Percentiles rank a stretch among this genome's conserved stretches.
phyloP scores from a whole-genome alignment of 148 eudicot genomes.

The Cornus florida region DNA sequence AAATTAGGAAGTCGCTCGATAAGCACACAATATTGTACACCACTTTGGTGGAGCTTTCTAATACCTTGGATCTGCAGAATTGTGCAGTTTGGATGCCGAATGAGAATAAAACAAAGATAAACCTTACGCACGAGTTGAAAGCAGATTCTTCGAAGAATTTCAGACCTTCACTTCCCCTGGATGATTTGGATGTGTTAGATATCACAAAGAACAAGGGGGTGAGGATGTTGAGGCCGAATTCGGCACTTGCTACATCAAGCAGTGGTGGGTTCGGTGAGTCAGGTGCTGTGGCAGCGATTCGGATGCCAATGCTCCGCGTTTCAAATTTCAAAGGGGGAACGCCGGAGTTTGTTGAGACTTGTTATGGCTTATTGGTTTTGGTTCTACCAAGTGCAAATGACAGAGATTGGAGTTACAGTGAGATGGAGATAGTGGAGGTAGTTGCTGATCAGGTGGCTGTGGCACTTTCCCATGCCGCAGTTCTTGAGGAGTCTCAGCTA shows the following conservation, averaged over 20 bases:
- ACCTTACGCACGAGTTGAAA: slow-evolving; percentile 65
- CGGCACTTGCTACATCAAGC: slow-evolving; percentile 63
- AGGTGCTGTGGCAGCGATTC: slow-evolving; percentile 76
- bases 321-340: slow-evolving; percentile 84
- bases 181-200: slow-evolving; percentile 58
- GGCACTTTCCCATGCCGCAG: slow-evolving; percentile 87
- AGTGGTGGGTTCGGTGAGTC: slow-evolving; percentile 49
- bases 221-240: slow-evolving; percentile 45
- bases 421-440: slow-evolving; percentile 72
- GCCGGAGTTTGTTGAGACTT: slow-evolving; percentile 65
- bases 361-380: slow-evolving; percentile 77
- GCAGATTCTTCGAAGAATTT: slow-evolving; percentile 24
- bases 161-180: slow-evolving; percentile 38
- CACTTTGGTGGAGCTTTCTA: slow-evolving; percentile 81
- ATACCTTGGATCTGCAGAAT: slow-evolving; percentile 69
- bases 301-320: slow-evolving; percentile 87
- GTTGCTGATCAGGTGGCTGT: slow-evolving; percentile 97
- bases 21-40: slow-evolving; percentile 75
- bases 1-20: slow-evolving; percentile 87
- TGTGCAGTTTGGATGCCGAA: slow-evolving; percentile 97
- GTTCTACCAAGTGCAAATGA: slow-evolving; percentile 51
- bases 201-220: slow-evolving; percentile 50
- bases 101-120: slow-evolving; percentile 62
- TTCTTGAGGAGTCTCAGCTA: slow-evolving; percentile 79
- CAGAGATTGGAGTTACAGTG: slow-evolving; percentile 53